phyloP scores from a whole-genome alignment of 192 early-diverging fungal genomes.

The Radiomyces spectabilis region DNA sequence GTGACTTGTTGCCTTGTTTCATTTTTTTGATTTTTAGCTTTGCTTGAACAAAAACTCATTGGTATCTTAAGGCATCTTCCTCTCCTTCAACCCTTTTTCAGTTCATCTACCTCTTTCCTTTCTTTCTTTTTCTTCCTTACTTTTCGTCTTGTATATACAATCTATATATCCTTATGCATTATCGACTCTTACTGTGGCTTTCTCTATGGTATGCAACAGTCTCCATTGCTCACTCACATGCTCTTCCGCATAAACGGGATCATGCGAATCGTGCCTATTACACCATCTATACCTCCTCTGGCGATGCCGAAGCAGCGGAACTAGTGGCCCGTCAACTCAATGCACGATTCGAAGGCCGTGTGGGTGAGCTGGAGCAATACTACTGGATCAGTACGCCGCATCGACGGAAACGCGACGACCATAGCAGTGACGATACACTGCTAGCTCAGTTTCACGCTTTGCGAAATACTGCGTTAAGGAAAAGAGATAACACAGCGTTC shows the following conservation, averaged over 20 bases:
- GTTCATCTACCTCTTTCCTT: background rate
- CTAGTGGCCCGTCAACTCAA: slow-evolving; percentile 32
- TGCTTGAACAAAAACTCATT: too few relatives aligned
- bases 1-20: background rate
- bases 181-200: background rate
- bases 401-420: too few relatives aligned
- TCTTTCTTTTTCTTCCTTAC: background rate
- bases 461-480: too few relatives aligned
- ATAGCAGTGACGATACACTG: too few relatives aligned
- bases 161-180: background rate
- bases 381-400: slow-evolving; percentile 55
- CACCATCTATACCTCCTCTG: slow-evolving; percentile 32
- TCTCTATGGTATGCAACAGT: background rate
- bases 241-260: too few relatives aligned
- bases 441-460: too few relatives aligned
- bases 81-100: too few relatives aligned
- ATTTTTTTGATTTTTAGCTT: background rate
- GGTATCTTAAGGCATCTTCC: too few relatives aligned
- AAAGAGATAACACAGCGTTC: too few relatives aligned
- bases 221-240: background rate
- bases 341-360: slow-evolving; percentile 43
- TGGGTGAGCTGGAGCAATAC: slow-evolving; percentile 62
- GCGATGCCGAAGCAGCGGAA: slow-evolving; percentile 12
- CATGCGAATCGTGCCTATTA: slow-evolving; percentile 39
- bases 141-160: background rate